phyloP scores from a whole-genome alignment of 2,329 filamentous ascomycete species.

The Sporothrix brunneoviolacea region DNA sequence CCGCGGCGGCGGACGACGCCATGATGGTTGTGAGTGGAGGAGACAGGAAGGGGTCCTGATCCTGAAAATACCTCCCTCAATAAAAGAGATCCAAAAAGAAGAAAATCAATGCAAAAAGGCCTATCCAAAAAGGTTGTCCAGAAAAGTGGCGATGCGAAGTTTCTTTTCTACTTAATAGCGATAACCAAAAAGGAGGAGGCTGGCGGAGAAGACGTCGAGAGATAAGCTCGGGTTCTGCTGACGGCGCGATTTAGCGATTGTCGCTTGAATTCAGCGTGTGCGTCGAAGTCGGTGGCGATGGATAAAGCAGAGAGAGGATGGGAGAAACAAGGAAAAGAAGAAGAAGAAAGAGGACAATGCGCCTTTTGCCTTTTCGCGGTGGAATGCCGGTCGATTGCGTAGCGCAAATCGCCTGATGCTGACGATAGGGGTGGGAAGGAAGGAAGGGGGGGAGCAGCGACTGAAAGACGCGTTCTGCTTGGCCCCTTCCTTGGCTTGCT shows the following conservation, averaged over 20 bases:
- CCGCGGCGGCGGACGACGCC: slow-evolving; percentile 15
- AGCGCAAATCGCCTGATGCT: neutral
- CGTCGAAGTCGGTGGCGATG: neutral
- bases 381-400: too few species aligned
- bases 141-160: neutral
- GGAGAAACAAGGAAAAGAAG: neutral
- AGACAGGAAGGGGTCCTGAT: too few species aligned
- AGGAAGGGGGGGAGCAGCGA: neutral
- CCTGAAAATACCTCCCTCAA: too few species aligned
- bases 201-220: neutral
- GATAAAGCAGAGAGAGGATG: neutral
- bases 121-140: neutral
- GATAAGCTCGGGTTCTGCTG: neutral
- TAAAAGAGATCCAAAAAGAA: neutral
- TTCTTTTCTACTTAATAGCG: neutral
- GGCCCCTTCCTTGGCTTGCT: neutral
- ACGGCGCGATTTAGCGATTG: neutral
- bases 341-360: neutral
- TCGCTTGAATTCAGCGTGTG: too few species aligned
- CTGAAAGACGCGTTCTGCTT: slow-evolving; percentile 4
- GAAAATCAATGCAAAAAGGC: neutral
- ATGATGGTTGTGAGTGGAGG: neutral
- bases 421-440: neutral
- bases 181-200: slow-evolving; percentile 4
- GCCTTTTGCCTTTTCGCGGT: slow-evolving; percentile 1